A percentile compares a stretch with the other conserved stretches of the same genome.
Evolutionary conservation across 1,284 basidiomycete genomes (phyloP).

Genomic region (Irpex rosettiformis): DNA sequence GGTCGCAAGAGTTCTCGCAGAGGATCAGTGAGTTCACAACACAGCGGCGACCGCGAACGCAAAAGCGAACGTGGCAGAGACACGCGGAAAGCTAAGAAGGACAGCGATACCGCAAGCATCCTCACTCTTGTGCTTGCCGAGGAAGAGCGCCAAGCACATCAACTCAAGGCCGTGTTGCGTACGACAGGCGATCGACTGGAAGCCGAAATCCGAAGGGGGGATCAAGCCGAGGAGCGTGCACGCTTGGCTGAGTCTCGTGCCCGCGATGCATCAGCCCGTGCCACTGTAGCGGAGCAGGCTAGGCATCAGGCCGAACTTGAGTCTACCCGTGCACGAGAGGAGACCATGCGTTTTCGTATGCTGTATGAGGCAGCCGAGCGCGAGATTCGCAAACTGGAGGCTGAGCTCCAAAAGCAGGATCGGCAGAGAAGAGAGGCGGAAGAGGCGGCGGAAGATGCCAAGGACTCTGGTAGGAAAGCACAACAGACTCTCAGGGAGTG

Average conservation of each 20-base stretch:
- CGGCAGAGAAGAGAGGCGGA: conserved; percentile 47
- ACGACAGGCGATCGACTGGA: conserved; percentile 53
- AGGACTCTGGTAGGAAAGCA: conserved; percentile 43
- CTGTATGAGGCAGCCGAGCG: conserved; percentile 47
- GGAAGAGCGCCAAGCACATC: conserved; percentile 55
- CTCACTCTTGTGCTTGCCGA: conserved; percentile 51
- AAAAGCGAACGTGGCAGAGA: conserved; percentile 14
- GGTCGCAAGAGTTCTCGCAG: conserved; percentile 27
- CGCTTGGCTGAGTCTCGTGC: conserved; percentile 49
- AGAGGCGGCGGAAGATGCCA: conserved; percentile 41
- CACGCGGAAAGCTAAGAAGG: conserved; percentile 19
- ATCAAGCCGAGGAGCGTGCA: conserved; percentile 48
- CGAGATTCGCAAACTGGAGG: conserved; percentile 42
- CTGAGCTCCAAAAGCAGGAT: conserved; percentile 39
- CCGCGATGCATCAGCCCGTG: conserved; percentile 37
- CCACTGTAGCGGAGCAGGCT: conserved; percentile 42
- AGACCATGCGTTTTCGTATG: conserved; percentile 45
- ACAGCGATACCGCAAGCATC: conserved; percentile 27
- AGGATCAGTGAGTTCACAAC: conserved; percentile 23
- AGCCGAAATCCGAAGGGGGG: conserved; percentile 50
- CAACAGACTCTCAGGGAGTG: conserved; percentile 45
- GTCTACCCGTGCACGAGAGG: conserved; percentile 41
- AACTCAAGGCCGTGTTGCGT: conserved; percentile 53
- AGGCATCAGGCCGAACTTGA: conserved; percentile 45
- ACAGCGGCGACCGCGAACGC: conserved; percentile 15